Percentiles rank a stretch among this genome's conserved stretches.
These are phyloP conservation scores for Silene vulgaris DNA, from an alignment of 179 eudicot genomes.

Conservation along the genomic window DNA sequence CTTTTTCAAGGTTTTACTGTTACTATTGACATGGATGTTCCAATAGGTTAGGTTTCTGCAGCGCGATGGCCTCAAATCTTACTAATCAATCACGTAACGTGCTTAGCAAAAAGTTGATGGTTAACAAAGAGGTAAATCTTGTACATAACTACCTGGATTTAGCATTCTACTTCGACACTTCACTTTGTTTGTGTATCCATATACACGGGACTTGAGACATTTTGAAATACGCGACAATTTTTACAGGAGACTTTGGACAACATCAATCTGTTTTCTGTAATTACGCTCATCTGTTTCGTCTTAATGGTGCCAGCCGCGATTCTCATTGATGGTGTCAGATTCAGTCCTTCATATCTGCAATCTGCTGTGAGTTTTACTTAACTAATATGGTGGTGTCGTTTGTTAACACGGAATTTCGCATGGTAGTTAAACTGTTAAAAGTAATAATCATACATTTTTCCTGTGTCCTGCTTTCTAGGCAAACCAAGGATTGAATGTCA, in stretches of 20 bases:
- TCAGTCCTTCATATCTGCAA: slow-evolving; percentile 66
- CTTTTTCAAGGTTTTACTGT: neutral
- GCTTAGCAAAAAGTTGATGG: slow-evolving; percentile 85
- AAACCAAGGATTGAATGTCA: slow-evolving; percentile 61
- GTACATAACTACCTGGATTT: neutral
- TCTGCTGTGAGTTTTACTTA: slow-evolving; percentile 49
- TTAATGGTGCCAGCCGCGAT: slow-evolving; percentile 59
- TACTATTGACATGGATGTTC: neutral
- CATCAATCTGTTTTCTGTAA: slow-evolving; percentile 78
- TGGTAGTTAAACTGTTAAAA: no score
- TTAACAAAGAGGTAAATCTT: slow-evolving; percentile 51
- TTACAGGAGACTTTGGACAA: slow-evolving; percentile 77
- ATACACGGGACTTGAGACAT: no score
- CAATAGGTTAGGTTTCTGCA: slow-evolving; percentile 73
- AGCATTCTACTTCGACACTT: no score
- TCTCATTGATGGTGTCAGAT: slow-evolving; percentile 67
- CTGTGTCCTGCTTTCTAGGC: slow-evolving; percentile 31
- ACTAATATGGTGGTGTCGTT: neutral
- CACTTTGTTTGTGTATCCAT: no score
- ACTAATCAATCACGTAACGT: slow-evolving; percentile 92
- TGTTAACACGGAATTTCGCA: neutral
- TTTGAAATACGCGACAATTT: no score
- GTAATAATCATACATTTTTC: neutral
- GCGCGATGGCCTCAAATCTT: slow-evolving; percentile 92
- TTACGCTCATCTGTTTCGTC: slow-evolving; percentile 66